Percentiles rank a stretch among this genome's conserved stretches.
Evolutionary conservation across 2,329 filamentous ascomycete genomes (phyloP).

Genomic region (Curvularia sp.): DNA sequence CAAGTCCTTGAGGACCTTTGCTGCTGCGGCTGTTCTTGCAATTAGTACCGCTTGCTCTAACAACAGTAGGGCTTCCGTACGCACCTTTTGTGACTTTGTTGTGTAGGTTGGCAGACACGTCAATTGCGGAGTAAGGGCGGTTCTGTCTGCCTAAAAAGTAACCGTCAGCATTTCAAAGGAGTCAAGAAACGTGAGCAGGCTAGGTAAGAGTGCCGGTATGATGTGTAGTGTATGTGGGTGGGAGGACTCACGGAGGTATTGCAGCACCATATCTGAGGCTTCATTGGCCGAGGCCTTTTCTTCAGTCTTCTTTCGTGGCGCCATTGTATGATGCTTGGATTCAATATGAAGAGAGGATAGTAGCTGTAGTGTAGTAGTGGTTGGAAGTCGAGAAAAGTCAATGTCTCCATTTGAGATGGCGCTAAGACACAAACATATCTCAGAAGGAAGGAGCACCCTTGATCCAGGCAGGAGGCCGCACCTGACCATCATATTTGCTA

Average conservation of each 20-base stretch:
- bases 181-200: no score
- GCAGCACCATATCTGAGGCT: conserved; percentile 55
- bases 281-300: conserved; percentile 47
- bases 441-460: conserved; percentile 22
- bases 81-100: conserved; percentile 65
- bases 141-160: conserved; percentile 55
- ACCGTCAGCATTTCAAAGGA: conserved; percentile 9
- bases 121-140: conserved; percentile 64
- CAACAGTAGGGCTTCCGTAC: background rate
- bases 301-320: conserved; percentile 48
- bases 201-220: background rate
- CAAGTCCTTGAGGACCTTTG: conserved; percentile 68
- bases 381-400: background rate
- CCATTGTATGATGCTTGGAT: conserved; percentile 30
- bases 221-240: conserved; percentile 3
- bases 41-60: conserved; percentile 15
- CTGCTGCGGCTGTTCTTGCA: conserved; percentile 58
- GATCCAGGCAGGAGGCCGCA: conserved; percentile 9
- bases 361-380: background rate
- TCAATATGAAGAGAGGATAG: background rate
- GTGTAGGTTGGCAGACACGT: conserved; percentile 67
- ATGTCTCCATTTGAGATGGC: background rate
- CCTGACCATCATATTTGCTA: background rate
- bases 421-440: conserved; percentile 11
- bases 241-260: conserved; percentile 57